Percentiles rank a stretch among this genome's conserved stretches.
Evolutionary conservation across 2,329 filamentous ascomycete species (phyloP).

Genomic region (Fusarium redolens): DNA sequence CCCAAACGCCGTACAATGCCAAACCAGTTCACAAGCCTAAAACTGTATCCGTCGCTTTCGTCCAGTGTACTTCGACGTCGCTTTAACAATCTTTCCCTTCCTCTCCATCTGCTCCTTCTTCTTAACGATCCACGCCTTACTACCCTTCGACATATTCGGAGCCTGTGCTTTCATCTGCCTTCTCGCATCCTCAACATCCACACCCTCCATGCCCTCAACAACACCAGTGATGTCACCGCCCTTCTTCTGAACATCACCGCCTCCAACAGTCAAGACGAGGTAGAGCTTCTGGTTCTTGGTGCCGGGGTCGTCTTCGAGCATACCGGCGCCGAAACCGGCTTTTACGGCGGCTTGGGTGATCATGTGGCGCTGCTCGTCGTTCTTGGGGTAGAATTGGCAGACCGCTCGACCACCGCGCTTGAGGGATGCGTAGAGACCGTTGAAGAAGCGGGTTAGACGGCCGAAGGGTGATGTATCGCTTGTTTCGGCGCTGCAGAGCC

Average conservation of each 20-base stretch:
- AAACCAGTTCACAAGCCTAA: constrained; percentile 52
- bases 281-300: constrained; percentile 99
- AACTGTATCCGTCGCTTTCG: constrained; percentile 85
- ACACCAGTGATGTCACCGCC: constrained; percentile 90
- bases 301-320: constrained; percentile 93
- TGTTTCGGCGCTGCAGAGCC: constrained; percentile 95
- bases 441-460: constrained; percentile 87
- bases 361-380: constrained; percentile 91
- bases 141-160: constrained; percentile 74
- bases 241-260: constrained; percentile 58
- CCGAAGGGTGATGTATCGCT: constrained; percentile 85
- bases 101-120: constrained; percentile 94
- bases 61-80: constrained; percentile 92
- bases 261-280: constrained; percentile 90
- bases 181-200: constrained; percentile 81
- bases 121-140: constrained; percentile 83
- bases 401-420: constrained; percentile 88
- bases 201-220: constrained; percentile 87
- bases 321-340: constrained; percentile 93
- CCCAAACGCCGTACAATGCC: constrained; percentile 50
- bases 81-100: constrained; percentile 95
- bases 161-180: constrained; percentile 61
- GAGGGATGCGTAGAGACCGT: constrained; percentile 87
- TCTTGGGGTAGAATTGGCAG: constrained; percentile 98
- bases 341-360: constrained; percentile 90